phyloP scores from a whole-genome alignment of 2,329 filamentous ascomycete genomes.

The Colletotrichum kahawae region DNA sequence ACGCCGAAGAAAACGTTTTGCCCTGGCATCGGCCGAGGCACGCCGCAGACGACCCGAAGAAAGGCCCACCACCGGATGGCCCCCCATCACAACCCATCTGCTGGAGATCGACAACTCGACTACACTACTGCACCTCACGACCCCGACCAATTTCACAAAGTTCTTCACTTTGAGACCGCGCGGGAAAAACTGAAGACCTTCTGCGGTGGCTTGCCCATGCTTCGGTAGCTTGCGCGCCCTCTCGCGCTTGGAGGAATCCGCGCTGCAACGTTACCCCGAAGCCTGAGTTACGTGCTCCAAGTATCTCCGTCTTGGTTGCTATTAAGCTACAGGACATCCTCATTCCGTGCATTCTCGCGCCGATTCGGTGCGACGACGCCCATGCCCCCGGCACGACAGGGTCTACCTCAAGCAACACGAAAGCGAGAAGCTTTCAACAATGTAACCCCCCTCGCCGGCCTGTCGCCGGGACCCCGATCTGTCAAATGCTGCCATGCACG shows the following conservation, averaged over 20 bases:
- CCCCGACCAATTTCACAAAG: not conserved
- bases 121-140: not conserved
- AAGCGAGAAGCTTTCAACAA: not conserved
- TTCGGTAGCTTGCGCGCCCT: not conserved
- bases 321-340: not conserved
- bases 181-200: not conserved
- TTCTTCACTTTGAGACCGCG: not conserved
- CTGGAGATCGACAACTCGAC: not conserved
- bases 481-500: not conserved
- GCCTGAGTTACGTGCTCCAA: not conserved
- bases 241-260: not conserved
- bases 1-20: not conserved
- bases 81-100: not conserved
- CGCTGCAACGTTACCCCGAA: constrained; percentile 10
- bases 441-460: not conserved
- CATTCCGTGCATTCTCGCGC: not conserved
- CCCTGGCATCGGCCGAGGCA: not conserved
- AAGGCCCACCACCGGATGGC: not conserved
- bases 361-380: not conserved
- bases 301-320: not conserved
- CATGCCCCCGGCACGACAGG: not conserved
- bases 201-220: not conserved
- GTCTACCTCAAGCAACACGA: not conserved
- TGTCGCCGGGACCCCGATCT: not conserved
- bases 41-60: constrained; percentile 5